These are phyloP conservation scores for Chlorella sp. DNA, from an alignment of 139 green algal genomes.

Conservation along the genomic window DNA sequence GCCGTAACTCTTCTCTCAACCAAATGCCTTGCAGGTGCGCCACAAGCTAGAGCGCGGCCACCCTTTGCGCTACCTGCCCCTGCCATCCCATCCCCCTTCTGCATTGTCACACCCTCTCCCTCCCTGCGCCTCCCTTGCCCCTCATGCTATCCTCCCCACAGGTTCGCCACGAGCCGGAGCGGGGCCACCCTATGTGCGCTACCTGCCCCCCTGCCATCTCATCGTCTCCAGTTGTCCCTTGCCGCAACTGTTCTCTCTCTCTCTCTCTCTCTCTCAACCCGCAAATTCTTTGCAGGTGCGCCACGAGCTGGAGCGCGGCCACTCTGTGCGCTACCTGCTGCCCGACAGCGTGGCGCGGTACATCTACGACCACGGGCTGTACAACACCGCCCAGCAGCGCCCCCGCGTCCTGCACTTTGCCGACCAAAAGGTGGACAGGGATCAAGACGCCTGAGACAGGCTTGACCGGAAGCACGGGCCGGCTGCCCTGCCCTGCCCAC, in stretches of 20 bases:
- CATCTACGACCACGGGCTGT: slow-evolving; percentile 51
- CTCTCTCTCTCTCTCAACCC: too few relatives aligned
- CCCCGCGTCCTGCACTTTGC: slow-evolving; percentile 6
- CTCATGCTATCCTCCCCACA: neutral
- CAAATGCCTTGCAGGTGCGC: slow-evolving; percentile 29
- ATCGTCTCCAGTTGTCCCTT: too few relatives aligned
- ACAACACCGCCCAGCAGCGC: slow-evolving; percentile 14
- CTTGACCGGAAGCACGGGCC: neutral
- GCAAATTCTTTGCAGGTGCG: slow-evolving; percentile 29
- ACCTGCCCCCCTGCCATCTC: slow-evolving; percentile 49
- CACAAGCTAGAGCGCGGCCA: slow-evolving; percentile 48
- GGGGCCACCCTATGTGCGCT: slow-evolving; percentile 43
- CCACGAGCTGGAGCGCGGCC: slow-evolving; percentile 47
- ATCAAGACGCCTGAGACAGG: slow-evolving; percentile 5
- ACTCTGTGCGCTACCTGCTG: slow-evolving; percentile 47
- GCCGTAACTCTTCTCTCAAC: too few relatives aligned
- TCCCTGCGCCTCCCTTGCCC: neutral
- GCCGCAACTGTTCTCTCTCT: too few relatives aligned
- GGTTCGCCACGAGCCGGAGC: slow-evolving; percentile 51
- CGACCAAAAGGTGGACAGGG: slow-evolving; percentile 7
- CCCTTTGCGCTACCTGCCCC: neutral
- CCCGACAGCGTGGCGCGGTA: slow-evolving; percentile 42
- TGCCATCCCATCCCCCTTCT: neutral
- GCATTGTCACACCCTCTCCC: too few relatives aligned
- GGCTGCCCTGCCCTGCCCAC: neutral